Evolutionary conservation across 2,329 filamentous ascomycete species (phyloP), one percentile per base, ranked within the genome.

Genomic region (Cytospora piceae): DNA sequence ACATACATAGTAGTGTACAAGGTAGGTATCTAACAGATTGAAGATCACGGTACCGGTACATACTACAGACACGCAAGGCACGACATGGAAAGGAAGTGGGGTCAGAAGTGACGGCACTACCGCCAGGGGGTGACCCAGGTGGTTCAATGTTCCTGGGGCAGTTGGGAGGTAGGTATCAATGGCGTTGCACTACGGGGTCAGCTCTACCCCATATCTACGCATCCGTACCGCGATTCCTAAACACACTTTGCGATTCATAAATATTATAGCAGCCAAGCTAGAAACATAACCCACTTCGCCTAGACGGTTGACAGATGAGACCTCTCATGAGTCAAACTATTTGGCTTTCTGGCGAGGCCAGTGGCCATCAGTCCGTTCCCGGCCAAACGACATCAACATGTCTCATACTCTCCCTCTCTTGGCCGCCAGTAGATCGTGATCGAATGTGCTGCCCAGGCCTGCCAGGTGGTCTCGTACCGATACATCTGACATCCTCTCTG

Each of bases 391-490:
- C 34, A 37, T 4, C 34, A 20, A 49, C 15, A 24, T 49, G 46
- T 49, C 46, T 49, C 20, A 46, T 15, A 46, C 17, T 7, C 17
- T n/a, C 14, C 22, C 7, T 5, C 12, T 22, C 20, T 46, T n/a
- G 20, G 24, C n/a, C 20, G 11, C 24, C n/a, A 46, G 17, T 46
- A 1, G 4, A 9, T 22, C 11, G 46, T 54, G 52, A 32, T 22
- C 4, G 27, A 32, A 42, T 63, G 59, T 24, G 59, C 17, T 37
- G 32, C 6, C 42, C n/a, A 17, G 12, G 39, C 7, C 42, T 7
- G 15, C 6, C 7, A 11, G 42, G 6, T 49, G 42, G 17, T 49
- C 27, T 49, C 49, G 60, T 62, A 62, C 60, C 60, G 60, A 56
- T 63, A 63, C 60, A 49, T 63, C 39, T n/a, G 39, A 32, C 29